phyloP scores from a whole-genome alignment of 352 stramenopile species.

The Globisporangium paroecandrum region DNA sequence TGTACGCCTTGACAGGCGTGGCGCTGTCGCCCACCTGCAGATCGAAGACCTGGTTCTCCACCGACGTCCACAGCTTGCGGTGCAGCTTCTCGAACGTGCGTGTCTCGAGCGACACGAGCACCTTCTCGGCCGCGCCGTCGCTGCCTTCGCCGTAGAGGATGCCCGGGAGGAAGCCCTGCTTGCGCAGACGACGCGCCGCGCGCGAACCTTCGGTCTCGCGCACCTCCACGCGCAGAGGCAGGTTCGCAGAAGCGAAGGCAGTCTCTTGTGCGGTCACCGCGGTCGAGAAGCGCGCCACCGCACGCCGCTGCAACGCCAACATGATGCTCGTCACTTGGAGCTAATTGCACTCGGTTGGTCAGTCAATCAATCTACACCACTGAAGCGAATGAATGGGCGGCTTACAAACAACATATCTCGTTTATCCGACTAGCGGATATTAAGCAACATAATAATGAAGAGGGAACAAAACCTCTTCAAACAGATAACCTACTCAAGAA shows the following conservation, averaged over 20 bases:
- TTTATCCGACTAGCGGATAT: not conserved
- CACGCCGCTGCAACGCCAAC: slow-evolving; percentile 49
- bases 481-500: too few relatives aligned
- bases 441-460: too few relatives aligned
- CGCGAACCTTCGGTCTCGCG: slow-evolving; percentile 69
- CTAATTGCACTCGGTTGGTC: not conserved
- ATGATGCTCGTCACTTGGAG: slow-evolving; percentile 21
- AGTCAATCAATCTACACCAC: slow-evolving; percentile 19
- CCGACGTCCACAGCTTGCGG: slow-evolving; percentile 82
- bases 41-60: slow-evolving; percentile 87
- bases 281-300: slow-evolving; percentile 46
- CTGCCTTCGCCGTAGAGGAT: slow-evolving; percentile 82
- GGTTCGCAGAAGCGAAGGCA: slow-evolving; percentile 1
- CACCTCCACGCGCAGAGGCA: slow-evolving; percentile 51
- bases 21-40: slow-evolving; percentile 61
- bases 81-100: slow-evolving; percentile 78
- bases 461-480: too few relatives aligned
- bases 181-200: slow-evolving; percentile 75
- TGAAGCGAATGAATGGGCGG: slow-evolving; percentile 17
- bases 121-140: slow-evolving; percentile 59
- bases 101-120: slow-evolving; percentile 73
- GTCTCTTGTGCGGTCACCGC: slow-evolving; percentile 22
- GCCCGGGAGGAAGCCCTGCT: slow-evolving; percentile 73
- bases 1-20: slow-evolving; percentile 71
- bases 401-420: not conserved